phyloP scores from a whole-genome alignment of 2,329 filamentous ascomycete species.

The Fusarium proliferatum region DNA sequence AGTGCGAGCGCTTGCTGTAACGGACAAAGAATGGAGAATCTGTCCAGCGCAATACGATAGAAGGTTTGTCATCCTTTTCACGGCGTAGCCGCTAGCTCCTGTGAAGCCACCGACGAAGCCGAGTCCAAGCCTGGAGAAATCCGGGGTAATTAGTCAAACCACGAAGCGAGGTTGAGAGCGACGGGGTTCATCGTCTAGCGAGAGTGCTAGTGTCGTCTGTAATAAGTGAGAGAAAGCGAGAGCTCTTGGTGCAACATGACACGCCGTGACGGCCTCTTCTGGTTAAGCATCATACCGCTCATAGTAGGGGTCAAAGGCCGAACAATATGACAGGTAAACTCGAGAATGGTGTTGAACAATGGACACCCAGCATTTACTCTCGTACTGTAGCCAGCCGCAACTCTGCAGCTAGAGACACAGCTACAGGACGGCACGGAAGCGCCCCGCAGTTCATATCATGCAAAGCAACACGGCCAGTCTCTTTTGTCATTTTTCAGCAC shows the following conservation, averaged over 20 bases:
- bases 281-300: constrained; percentile 5
- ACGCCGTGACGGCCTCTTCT: constrained; percentile 16
- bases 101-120: constrained; percentile 22
- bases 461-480: constrained; percentile 14
- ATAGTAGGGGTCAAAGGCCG: not conserved
- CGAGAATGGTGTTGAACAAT: constrained; percentile 13
- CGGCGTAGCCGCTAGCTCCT: constrained; percentile 21
- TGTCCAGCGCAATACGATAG: not conserved
- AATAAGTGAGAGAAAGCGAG: not conserved
- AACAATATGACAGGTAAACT: constrained; percentile 30
- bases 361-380: not conserved
- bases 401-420: not conserved
- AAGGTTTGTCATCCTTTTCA: not conserved
- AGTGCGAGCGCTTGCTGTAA: constrained; percentile 4
- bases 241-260: constrained; percentile 21
- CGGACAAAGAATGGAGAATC: not conserved
- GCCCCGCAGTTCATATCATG: constrained; percentile 7
- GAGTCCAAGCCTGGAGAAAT: constrained; percentile 28
- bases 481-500: not conserved
- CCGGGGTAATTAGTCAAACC: constrained; percentile 28
- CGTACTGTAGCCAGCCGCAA: not conserved
- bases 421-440: constrained; percentile 19
- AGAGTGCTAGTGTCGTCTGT: not conserved
- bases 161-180: not conserved
- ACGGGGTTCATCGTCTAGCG: not conserved